Percentiles rank a stretch among this genome's conserved stretches.
Conservation (phyloP, 2,329 filamentous ascomycete genomes). For the Venturia oleaginea region DNA sequence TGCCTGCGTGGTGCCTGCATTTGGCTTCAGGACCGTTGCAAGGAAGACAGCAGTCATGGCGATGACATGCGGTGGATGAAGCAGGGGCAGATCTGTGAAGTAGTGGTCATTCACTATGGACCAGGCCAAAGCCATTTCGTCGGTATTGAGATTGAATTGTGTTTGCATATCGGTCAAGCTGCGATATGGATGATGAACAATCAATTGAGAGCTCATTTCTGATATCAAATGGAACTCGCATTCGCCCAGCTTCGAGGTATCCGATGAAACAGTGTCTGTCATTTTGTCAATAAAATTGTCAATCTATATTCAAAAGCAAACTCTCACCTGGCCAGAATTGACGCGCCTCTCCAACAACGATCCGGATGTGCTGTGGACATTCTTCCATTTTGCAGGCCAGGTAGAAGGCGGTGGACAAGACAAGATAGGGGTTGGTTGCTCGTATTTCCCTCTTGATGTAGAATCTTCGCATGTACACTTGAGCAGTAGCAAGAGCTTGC, state of each 20-base stretch:
- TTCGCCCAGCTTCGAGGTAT: constrained; percentile 79
- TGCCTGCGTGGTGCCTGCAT: constrained; percentile 32
- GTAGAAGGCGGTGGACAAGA: constrained; percentile 89
- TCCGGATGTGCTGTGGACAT: constrained; percentile 87
- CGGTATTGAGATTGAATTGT: constrained; percentile 62
- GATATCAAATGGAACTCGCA: constrained; percentile 91
- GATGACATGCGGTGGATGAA: constrained; percentile 78
- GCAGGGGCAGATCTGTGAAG: constrained; percentile 80
- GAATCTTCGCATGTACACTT: constrained; percentile 90
- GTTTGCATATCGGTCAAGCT: constrained; percentile 63
- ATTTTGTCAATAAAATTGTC: not conserved
- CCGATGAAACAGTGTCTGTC: constrained; percentile 59
- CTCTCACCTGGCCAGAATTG: constrained; percentile 65
- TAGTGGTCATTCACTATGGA: constrained; percentile 87
- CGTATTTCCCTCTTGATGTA: constrained; percentile 87
- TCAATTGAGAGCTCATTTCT: constrained; percentile 82
- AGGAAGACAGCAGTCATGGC: constrained; percentile 81
- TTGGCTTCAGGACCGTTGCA: constrained; percentile 70
- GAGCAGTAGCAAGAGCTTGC: constrained; percentile 86
- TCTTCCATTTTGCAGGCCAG: constrained; percentile 98
- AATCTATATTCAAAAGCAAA: constrained; percentile 5
- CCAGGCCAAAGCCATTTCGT: constrained; percentile 70
- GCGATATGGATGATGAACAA: constrained; percentile 84
- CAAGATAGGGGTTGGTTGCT: constrained; percentile 84
- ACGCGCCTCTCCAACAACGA: constrained; percentile 79